These are phyloP conservation scores for Trametes meyenii DNA, from an alignment of 768 basidiomycete genomes.

Conservation along the genomic window DNA sequence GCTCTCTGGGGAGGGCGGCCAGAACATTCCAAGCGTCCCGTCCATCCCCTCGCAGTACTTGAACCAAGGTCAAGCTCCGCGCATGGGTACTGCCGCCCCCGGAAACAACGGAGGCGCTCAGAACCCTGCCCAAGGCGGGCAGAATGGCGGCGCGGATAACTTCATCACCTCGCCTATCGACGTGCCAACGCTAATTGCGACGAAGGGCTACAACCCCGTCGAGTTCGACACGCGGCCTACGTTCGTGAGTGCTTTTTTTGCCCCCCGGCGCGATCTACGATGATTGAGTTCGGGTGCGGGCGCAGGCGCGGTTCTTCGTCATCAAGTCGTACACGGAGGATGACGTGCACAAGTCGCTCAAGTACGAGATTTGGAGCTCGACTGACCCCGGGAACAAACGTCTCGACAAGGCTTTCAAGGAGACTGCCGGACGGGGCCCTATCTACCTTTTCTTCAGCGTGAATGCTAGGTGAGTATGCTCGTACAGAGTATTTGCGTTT, in stretches of 20 bases:
- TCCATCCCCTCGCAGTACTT: constrained; percentile 75
- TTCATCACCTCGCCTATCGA: constrained; percentile 75
- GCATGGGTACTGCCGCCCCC: constrained; percentile 28
- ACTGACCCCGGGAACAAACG: constrained; percentile 97
- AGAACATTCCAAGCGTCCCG: constrained; percentile 64
- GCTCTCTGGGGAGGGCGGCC: constrained; percentile 33
- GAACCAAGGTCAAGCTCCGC: constrained; percentile 47
- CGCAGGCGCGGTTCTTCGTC: constrained; percentile 89
- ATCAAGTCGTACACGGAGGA: constrained; percentile 99
- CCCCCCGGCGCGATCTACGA: background rate
- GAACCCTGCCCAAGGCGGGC: constrained; percentile 36
- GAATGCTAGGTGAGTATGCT: constrained; percentile 67
- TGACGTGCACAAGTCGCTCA: constrained; percentile 97
- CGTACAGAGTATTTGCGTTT: background rate
- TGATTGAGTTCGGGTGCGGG: constrained; percentile 12
- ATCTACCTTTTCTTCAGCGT: constrained; percentile 99
- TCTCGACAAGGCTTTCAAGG: constrained; percentile 96
- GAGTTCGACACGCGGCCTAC: constrained; percentile 80
- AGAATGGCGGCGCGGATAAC: constrained; percentile 25
- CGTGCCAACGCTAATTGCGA: constrained; percentile 79
- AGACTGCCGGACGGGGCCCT: constrained; percentile 87
- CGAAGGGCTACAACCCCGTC: constrained; percentile 90
- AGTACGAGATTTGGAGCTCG: constrained; percentile 98
- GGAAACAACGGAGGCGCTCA: constrained; percentile 14
- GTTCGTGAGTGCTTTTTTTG: constrained; percentile 55